These are phyloP conservation scores for Lumnitzera racemosa DNA, from an alignment of 345 rosid species.

Conservation along the genomic window DNA sequence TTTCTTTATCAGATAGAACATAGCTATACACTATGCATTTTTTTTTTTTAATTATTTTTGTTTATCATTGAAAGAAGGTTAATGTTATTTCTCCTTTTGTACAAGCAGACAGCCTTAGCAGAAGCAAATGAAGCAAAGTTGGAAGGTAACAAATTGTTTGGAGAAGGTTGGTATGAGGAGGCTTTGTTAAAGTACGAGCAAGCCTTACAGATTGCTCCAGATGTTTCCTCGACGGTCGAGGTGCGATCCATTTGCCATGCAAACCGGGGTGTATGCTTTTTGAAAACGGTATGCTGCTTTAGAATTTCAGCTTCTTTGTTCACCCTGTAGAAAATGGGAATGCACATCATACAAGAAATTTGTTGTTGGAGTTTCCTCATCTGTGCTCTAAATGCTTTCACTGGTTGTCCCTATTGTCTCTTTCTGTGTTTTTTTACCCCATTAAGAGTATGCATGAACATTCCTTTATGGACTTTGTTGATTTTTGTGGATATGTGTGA, in stretches of 20 bases:
- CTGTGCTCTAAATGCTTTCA: neutral
- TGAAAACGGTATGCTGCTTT: conserved; percentile 49
- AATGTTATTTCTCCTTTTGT: neutral
- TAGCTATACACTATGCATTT: too few species aligned
- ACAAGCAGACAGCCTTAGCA: conserved; percentile 43
- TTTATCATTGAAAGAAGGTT: neutral
- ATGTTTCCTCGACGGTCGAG: conserved; percentile 33
- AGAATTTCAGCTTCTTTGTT: neutral
- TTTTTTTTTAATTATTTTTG: too few species aligned
- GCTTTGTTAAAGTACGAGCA: conserved; percentile 58
- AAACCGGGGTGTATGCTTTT: conserved; percentile 73
- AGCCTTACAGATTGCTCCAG: conserved; percentile 46
- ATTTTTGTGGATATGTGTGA: neutral
- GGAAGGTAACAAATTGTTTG: conserved; percentile 75
- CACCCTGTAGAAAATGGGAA: neutral
- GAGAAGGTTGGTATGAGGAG: conserved; percentile 61
- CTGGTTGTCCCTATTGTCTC: too few species aligned
- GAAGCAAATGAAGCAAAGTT: conserved; percentile 62
- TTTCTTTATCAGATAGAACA: too few species aligned
- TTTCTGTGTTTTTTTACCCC: neutral
- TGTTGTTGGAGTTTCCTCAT: neutral
- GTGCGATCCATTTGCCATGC: conserved; percentile 68
- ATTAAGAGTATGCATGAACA: neutral
- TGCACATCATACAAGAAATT: conserved; percentile 1
- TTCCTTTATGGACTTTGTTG: neutral